Conservation (phyloP, 73 alveolate genomes). For the Urostyla sp. region DNA sequence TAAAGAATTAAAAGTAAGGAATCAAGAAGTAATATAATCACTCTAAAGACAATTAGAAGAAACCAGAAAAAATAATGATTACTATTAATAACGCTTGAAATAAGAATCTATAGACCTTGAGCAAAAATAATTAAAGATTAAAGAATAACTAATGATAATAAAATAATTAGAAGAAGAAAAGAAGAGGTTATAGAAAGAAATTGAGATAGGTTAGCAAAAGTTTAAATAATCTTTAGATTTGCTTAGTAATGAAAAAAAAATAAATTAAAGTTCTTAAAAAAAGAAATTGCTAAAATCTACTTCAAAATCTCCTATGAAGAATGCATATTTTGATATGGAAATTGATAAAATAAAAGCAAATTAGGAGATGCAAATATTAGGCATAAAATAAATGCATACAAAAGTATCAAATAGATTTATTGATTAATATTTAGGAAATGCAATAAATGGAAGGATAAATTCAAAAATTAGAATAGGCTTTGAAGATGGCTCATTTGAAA, state of each 20-base stretch:
- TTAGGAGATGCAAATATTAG: neutral
- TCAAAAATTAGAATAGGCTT: too few species aligned
- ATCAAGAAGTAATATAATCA: neutral
- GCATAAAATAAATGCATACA: neutral
- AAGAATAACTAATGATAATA: constrained; percentile 21
- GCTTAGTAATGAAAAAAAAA: constrained; percentile 32
- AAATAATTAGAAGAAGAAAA: constrained; percentile 24
- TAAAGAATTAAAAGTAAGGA: neutral
- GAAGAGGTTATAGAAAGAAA: constrained; percentile 4
- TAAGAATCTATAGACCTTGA: constrained; percentile 10
- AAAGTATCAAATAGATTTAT: neutral
- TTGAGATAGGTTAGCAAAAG: constrained; percentile 7
- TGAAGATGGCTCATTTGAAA: too few species aligned
- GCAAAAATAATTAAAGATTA: neutral
- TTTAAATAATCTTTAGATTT: constrained; percentile 4
- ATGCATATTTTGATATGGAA: constrained; percentile 14
- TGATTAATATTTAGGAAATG: neutral
- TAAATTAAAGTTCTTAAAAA: neutral
- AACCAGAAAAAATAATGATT: neutral
- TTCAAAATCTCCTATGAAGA: constrained; percentile 30
- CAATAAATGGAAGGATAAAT: too few species aligned
- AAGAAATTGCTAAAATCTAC: constrained; percentile 13
- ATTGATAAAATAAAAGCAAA: neutral
- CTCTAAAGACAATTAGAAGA: neutral
- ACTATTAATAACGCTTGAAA: neutral